Evolutionary conservation across 2,329 filamentous ascomycete genomes (phyloP).

Genomic region (Tolypocladium capitatum): DNA sequence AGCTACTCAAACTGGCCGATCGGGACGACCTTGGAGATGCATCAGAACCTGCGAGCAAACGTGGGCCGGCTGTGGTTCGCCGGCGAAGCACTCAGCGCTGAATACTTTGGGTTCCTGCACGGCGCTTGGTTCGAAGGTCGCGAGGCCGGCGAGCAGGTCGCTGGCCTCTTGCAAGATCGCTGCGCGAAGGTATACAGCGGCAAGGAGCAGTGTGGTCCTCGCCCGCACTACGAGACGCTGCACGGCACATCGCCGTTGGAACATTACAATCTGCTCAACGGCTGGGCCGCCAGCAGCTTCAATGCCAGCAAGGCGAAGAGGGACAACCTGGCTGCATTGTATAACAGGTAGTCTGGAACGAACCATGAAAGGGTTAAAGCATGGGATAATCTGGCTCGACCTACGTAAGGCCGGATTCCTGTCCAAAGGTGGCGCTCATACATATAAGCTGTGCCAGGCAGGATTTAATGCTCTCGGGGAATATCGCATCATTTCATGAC

Average conservation of each 20-base stretch:
- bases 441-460: neutral
- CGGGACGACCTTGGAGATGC: conserved; percentile 48
- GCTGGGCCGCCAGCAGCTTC: conserved; percentile 24
- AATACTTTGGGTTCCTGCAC: conserved; percentile 55
- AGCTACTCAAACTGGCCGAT: conserved; percentile 58
- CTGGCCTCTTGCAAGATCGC: conserved; percentile 11
- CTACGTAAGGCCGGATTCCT: too few species aligned
- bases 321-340: neutral
- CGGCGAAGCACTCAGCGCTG: conserved; percentile 47
- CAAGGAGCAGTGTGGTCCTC: conserved; percentile 6
- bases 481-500: too few species aligned
- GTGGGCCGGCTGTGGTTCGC: conserved; percentile 49
- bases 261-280: conserved; percentile 20
- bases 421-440: too few species aligned
- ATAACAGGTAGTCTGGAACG: neutral
- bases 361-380: too few species aligned
- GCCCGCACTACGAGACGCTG: conserved; percentile 9
- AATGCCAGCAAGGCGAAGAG: conserved; percentile 1
- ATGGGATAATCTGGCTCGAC: neutral
- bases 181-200: conserved; percentile 6
- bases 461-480: too few species aligned
- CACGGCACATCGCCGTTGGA: conserved; percentile 20
- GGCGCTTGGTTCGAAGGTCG: conserved; percentile 46
- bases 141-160: conserved; percentile 31
- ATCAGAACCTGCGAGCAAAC: conserved; percentile 56